Percentiles rank a stretch among this genome's conserved stretches.
Conservation (phyloP, 176 grass and related monocot genomes). For the Rhynchospora breviuscula region DNA sequence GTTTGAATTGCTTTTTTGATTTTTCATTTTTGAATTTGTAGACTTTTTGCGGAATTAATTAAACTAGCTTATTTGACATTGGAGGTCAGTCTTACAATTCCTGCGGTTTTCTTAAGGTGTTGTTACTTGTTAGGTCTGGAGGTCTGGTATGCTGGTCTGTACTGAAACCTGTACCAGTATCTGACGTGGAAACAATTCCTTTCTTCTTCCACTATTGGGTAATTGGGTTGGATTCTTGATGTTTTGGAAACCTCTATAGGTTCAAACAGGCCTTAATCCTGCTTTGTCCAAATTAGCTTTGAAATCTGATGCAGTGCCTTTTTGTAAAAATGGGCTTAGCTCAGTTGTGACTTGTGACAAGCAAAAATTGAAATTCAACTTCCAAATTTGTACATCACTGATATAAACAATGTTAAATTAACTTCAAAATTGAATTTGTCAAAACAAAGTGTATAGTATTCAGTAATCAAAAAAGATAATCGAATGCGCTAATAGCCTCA, state of each 20-base stretch:
- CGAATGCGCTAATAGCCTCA: background rate
- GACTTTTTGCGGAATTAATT: background rate
- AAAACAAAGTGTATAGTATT: too few relatives aligned
- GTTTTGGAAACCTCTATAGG: too few relatives aligned
- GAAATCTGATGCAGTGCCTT: background rate
- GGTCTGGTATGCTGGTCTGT: background rate
- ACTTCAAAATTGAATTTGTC: background rate
- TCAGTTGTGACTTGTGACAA: background rate
- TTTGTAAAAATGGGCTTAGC: background rate
- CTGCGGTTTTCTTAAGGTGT: background rate
- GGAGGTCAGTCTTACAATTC: background rate
- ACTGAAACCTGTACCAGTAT: background rate
- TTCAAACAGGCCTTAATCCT: background rate
- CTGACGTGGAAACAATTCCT: background rate
- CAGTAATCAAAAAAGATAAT: too few relatives aligned
- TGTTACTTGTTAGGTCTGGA: background rate
- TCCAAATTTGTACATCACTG: background rate
- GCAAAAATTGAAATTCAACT: background rate
- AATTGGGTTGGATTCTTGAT: background rate
- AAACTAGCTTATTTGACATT: background rate
- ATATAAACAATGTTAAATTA: background rate
- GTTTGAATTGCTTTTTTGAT: background rate
- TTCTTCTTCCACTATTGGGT: too few relatives aligned
- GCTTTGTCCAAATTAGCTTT: background rate
- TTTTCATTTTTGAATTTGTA: background rate